These are phyloP conservation scores for Kwoniella shivajii DNA, from an alignment of 1,284 basidiomycete genomes.

Conservation along the genomic window DNA sequence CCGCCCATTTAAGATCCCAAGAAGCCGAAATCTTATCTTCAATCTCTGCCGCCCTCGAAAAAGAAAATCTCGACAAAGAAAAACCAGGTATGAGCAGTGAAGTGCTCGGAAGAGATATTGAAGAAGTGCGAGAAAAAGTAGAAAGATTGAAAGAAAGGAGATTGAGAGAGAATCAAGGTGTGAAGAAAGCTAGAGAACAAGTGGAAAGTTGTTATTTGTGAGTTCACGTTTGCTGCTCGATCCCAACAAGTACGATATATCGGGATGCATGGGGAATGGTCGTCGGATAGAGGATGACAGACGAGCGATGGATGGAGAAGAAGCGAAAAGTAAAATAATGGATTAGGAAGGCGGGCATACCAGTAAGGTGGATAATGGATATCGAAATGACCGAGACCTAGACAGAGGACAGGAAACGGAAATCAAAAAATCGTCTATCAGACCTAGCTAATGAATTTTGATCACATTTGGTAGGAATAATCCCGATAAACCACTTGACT, in stretches of 20 bases:
- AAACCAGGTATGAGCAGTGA: constrained; percentile 51
- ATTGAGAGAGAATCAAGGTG: constrained; percentile 43
- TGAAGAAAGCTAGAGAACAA: constrained; percentile 39
- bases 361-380: no score
- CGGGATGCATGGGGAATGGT: neutral
- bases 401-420: neutral
- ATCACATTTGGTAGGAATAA: constrained; percentile 34
- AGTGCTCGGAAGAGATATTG: constrained; percentile 52
- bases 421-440: neutral
- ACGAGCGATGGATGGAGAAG: no score
- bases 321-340: no score
- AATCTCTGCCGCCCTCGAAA: constrained; percentile 52
- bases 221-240: constrained; percentile 30
- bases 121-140: constrained; percentile 54
- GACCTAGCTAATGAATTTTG: neutral
- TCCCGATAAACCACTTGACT: constrained; percentile 50
- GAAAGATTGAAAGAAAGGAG: constrained; percentile 46
- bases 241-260: no score
- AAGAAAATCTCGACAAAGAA: constrained; percentile 55
- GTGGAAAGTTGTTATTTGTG: constrained; percentile 53
- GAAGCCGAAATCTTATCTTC: constrained; percentile 50
- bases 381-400: no score
- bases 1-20: constrained; percentile 47
- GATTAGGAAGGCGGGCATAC: no score
- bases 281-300: neutral